Evolutionary conservation across 441 rosid species (phyloP).

Genomic region (Brassica hybrid): DNA sequence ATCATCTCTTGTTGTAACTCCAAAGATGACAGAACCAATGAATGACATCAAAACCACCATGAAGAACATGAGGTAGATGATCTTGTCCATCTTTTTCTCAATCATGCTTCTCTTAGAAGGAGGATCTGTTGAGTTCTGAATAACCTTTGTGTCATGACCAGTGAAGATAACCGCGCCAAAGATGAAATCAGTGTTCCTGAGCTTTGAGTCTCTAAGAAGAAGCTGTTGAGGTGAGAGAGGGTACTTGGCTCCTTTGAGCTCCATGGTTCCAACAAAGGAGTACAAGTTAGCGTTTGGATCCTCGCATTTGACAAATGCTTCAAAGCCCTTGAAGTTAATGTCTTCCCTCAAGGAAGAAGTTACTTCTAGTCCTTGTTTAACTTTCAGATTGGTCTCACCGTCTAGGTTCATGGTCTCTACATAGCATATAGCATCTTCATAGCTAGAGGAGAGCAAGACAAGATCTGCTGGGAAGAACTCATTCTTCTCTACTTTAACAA

Average conservation of each 20-base stretch:
- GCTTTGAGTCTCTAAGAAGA: constrained; percentile 83
- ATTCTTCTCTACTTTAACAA: constrained; percentile 82
- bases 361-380: constrained; percentile 68
- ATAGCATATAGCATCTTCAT: constrained; percentile 84
- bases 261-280: constrained; percentile 79
- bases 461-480: constrained; percentile 95
- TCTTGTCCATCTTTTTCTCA: constrained; percentile 78
- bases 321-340: constrained; percentile 57
- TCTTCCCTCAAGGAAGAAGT: constrained; percentile 66
- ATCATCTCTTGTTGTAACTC: constrained; percentile 69
- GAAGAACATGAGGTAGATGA: constrained; percentile 70
- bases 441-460: constrained; percentile 76
- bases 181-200: constrained; percentile 81
- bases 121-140: constrained; percentile 81
- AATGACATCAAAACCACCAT: constrained; percentile 62
- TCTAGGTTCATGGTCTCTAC: constrained; percentile 96
- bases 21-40: constrained; percentile 77
- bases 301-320: constrained; percentile 73
- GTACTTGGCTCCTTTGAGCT: constrained; percentile 59
- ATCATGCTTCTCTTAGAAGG: constrained; percentile 94
- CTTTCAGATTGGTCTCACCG: constrained; percentile 89
- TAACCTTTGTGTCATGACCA: constrained; percentile 84
- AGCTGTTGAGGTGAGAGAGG: constrained; percentile 91
- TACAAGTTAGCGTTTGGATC: constrained; percentile 95
- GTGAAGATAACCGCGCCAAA: constrained; percentile 86